Conservation (phyloP, 2,329 filamentous ascomycete genomes). For the Trichoderma gracile region DNA sequence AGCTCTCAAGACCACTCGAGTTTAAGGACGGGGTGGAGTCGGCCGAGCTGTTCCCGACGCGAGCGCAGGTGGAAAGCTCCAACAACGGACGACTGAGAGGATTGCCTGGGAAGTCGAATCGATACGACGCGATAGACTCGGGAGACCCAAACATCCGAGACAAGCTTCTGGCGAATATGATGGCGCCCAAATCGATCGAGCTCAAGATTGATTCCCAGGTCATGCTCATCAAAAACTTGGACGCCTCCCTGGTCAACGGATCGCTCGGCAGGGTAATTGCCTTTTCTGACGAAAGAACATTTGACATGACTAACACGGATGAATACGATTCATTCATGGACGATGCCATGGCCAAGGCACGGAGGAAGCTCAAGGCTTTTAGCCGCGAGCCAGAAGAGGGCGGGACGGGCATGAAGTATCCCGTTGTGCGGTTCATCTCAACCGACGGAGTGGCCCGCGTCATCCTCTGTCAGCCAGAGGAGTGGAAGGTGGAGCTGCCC, state of each 20-base stretch:
- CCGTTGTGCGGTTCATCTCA: constrained; percentile 80
- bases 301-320: constrained; percentile 44
- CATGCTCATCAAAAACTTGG: constrained; percentile 99
- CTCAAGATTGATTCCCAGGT: constrained; percentile 93
- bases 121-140: constrained; percentile 72
- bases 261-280: constrained; percentile 78
- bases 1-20: constrained; percentile 67
- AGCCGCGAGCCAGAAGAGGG: constrained; percentile 46
- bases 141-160: constrained; percentile 74
- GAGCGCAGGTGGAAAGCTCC: constrained; percentile 83
- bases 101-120: constrained; percentile 66
- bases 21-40: constrained; percentile 69
- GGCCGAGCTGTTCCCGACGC: constrained; percentile 91
- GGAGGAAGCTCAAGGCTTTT: constrained; percentile 59
- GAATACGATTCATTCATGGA: constrained; percentile 46
- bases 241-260: constrained; percentile 90
- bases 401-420: constrained; percentile 62
- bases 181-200: constrained; percentile 79
- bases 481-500: constrained; percentile 97
- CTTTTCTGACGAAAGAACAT: constrained; percentile 44
- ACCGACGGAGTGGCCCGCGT: constrained; percentile 64
- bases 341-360: constrained; percentile 49
- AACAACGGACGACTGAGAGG: constrained; percentile 73
- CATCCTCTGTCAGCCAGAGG: constrained; percentile 80
- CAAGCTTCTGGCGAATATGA: constrained; percentile 82